Evolutionary conservation across 805 yeast species (phyloP).

Genomic region (Torulaspora gathmanii): DNA sequence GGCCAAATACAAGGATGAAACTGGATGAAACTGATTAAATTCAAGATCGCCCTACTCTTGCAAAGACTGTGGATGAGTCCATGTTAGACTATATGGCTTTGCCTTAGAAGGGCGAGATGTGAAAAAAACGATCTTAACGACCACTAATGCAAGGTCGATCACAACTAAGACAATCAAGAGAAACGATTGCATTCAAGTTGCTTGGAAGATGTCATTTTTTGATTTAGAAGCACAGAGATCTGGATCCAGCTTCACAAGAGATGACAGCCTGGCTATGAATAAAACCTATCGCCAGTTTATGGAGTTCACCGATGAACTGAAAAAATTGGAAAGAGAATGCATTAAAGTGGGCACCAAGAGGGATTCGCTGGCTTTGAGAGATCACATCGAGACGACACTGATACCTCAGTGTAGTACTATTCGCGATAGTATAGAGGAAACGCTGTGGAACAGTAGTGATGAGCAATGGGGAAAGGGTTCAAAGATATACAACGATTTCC

Average conservation of each 20-base stretch:
- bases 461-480: constrained; percentile 13
- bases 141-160: not conserved
- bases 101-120: not conserved
- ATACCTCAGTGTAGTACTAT: constrained; percentile 22
- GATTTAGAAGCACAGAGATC: constrained; percentile 21
- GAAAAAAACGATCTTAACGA: not conserved
- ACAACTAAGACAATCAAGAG: not conserved
- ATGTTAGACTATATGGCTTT: not conserved
- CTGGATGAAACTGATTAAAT: too few species aligned
- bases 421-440: constrained; percentile 19
- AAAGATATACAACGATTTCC: constrained; percentile 53
- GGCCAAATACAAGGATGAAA: too few species aligned
- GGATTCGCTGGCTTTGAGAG: constrained; percentile 41
- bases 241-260: not conserved
- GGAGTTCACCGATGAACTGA: constrained; percentile 16
- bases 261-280: constrained; percentile 1
- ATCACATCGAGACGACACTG: constrained; percentile 20
- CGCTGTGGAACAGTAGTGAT: constrained; percentile 6
- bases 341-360: constrained; percentile 20
- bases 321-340: constrained; percentile 14
- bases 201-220: constrained; percentile 21
- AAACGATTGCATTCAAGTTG: not conserved
- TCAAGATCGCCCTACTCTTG: not conserved
- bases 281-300: constrained; percentile 10
- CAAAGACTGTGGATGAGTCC: not conserved